Base-by-base conservation (phyloP, 83 land plant genomes). In the Picea mariana region DNA sequence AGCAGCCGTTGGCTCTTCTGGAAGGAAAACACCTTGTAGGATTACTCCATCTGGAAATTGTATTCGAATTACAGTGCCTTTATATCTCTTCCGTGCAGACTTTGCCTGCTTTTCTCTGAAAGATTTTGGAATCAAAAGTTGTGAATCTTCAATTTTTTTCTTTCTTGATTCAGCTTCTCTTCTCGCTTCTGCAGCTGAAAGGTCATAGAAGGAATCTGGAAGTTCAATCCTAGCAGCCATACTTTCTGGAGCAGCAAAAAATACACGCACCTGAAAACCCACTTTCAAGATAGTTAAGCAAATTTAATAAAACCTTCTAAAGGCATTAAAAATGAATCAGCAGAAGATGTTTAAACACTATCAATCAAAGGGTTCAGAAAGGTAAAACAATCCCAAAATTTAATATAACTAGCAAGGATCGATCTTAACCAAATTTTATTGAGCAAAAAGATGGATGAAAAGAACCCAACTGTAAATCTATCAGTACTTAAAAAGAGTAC, bases 11-110 rank as follows among this genome's bases (percentile, higher is more conserved):
- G 87, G 83, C 72, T 96, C 98, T 83, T 78, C 81, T 66, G 98
- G 93, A 44, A 78, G 67, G 81, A 96, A 96, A 69, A 89, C 79
- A 78, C 91, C 98, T 84, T 96, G 98, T 9, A 96, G 88, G 62
- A 96, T 88, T 5, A 96, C 91, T 23, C 95, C 97, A 82, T 94
- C 97, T 13, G 97, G 99, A 87, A 96, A 94, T 80, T 94, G 97
- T 38, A 96, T 80, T 24, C 97, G 85, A 67, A 96, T 90, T 6
- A 91, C 47, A 31, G 93, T 67, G 60, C 75, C 86, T 61, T 85
- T 90, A 64, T 94, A 96, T 65, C 62, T 86, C 82, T 58, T 89
- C 76, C 86, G 81, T 6, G 88, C 88, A 78, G 90, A 87, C 73
- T 87, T 80, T 64, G 89, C 93, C 81, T 91, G 92, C 79, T 92